Conservation (phyloP, 1,284 basidiomycete species). For the Leucoagaricus sp. region DNA sequence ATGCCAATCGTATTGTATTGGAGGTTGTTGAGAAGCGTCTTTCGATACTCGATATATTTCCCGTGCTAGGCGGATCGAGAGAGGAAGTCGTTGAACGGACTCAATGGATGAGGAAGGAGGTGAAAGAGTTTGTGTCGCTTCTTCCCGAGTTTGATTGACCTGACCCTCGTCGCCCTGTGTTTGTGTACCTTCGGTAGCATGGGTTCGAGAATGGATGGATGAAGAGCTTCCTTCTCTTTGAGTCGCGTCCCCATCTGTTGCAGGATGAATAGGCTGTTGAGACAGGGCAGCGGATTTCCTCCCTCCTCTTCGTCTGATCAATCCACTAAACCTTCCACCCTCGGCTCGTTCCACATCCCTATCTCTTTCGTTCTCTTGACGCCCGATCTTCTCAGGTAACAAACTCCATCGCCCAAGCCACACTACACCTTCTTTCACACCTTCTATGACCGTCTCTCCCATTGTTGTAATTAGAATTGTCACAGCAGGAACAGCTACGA, state of each 20-base stretch:
- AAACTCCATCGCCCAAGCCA: slow-evolving; percentile 30
- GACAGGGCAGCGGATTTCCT: background rate
- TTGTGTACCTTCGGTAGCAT: slow-evolving; percentile 13
- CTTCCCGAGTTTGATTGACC: slow-evolving; percentile 27
- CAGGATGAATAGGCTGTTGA: background rate
- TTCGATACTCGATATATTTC: slow-evolving; percentile 30
- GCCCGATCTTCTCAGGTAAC: slow-evolving; percentile 25
- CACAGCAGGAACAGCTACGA: slow-evolving; percentile 39
- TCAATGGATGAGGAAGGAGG: too few relatives aligned
- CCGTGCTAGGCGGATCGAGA: slow-evolving; percentile 28
- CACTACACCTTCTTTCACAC: slow-evolving; percentile 30
- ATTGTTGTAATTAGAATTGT: slow-evolving; percentile 41
- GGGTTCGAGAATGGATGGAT: background rate
- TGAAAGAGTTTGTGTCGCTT: slow-evolving; percentile 1
- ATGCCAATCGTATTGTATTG: slow-evolving; percentile 25
- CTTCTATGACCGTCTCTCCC: slow-evolving; percentile 34
- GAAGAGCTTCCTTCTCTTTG: background rate
- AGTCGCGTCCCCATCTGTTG: background rate
- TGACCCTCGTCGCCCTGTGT: slow-evolving; percentile 25
- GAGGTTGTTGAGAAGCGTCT: slow-evolving; percentile 28
- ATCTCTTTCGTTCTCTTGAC: slow-evolving; percentile 1
- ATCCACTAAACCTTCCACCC: background rate
- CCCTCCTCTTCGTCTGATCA: background rate
- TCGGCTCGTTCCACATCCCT: background rate
- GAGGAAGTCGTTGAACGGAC: slow-evolving; percentile 14